Evolutionary conservation across 2,329 filamentous ascomycete genomes (phyloP), one percentile per base, ranked within the genome.

Genomic region (Colletotrichum godetiae): DNA sequence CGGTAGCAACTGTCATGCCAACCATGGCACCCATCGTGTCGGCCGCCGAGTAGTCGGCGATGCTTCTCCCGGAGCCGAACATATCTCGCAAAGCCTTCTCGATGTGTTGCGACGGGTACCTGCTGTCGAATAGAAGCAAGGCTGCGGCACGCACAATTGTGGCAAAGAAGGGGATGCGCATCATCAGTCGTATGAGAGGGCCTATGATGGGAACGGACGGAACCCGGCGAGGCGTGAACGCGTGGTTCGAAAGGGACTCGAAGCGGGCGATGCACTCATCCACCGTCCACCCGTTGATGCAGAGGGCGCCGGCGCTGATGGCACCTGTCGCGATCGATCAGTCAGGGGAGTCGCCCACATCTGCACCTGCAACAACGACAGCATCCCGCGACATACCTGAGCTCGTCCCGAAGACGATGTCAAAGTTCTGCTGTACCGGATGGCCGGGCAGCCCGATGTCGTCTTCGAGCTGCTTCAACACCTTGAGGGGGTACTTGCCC

Each of bases 341-440:
- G 42, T 24, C 22, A 49, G 7, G 37, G 13, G 24, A 24, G 5
- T 6, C n/a, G 10, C 11, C 22, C 13, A 15, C 5, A 42, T 19
- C 4, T 24, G 15, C 5, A 55, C 2, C n/a, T 35, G 56, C n/a
- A 55, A 37, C 11, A 64, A 27, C n/a, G 42, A n/a, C 10, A 19
- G 5, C 13, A 13, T 58, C 22, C 19, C 7, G 8, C 1, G 2
- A 66, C 13, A 12, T 3, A 63, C 57, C 37, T 55, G 33, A 72
- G 58, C 69, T 72, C 2, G 53, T 72, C 8, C 31, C 6, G 4
- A 68, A 72, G 53, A 72, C 13, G 1, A 72, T 24, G 24, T 72
- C 24, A 57, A 72, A 68, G 66, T 57, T 68, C 5, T 68, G 2
- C 22, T 72, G n/a, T n/a, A n/a, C n/a, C n/a, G n/a, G n/a, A n/a